Evolutionary conservation across 257 asterid genomes (phyloP), one percentile per base, ranked within the genome.

Genomic region (Ocimum tenuiflorum): DNA sequence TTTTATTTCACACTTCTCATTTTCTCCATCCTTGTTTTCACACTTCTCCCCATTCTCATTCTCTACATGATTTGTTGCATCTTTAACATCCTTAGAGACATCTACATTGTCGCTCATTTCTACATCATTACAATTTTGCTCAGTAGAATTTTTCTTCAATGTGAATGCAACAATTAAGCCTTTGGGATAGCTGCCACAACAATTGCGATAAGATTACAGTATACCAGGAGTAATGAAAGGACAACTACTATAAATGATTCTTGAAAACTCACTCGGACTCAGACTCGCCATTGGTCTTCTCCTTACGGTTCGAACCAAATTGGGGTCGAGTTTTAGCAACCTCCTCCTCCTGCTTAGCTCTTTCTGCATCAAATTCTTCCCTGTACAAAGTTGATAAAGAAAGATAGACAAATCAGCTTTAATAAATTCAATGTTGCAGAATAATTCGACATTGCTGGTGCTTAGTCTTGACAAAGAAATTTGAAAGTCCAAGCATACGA

Each of bases 81-180:
- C 80, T 31, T 67, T 56, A 17, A n/a, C 78, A 75, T 61, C 82
- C 22, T 66, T 81, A 3, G 73, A 12, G 46, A 50, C 51, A 54
- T 73, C 80, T 52, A 64, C 80, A 22, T 43, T 69, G 56, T 65
- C 76, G 24, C 72, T 76, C 22, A 14, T 70, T 22, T 74, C 42
- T 49, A 73, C 75, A 11, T 71, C 61, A 53, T 66, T 67, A 63
- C 83, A 92, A 74, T 74, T 87, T 60, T 75, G 58, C 56, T 79
- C 66, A 2, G 69, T 12, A 29, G 88, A 73, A 63, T 57, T 88
- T 45, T 71, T 83, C 83, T 82, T 94, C 80, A 94, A 72, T 53
- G 77, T 86, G 74, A 94, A 88, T 33, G 96, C 84, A 66, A 94
- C 81, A 65, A 90, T 88, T 72, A 94, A 75, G 63, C 95, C 96